Base-by-base conservation (phyloP, 2,329 filamentous ascomycete species). In the Pseudogymnoascus sp. region DNA sequence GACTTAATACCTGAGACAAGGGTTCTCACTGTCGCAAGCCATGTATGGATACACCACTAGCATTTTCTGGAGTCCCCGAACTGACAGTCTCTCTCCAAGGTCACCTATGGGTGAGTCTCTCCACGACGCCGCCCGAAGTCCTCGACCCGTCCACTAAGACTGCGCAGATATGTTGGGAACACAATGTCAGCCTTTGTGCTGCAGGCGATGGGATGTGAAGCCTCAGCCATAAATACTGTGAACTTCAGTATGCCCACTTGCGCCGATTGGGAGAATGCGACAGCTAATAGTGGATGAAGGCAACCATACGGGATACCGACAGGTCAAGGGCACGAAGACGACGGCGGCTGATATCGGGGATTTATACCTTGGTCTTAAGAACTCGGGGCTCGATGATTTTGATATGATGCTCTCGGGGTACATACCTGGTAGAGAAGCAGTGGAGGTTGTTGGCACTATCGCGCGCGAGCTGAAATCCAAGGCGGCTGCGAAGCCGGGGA, bases 381-480 rank as follows among this genome's bases (percentile, higher is more conserved):
- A 93, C 73, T 93, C 89, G 17, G 85, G 89, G 70, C 85, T 99
- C 27, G 90, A 92, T 67, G 85, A 91, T 74, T 97, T 97, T 74
- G 91, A 96, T 74, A 89, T 97, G 77, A 87, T 97, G 82, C 84
- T 99, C 58, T 95, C 92, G 0, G 95, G 94, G 33, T 99, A 99
- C 75, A 88, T 96, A 42, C 93, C 94, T 0, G 92, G 90, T 35
- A 92, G 92, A 0, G 86, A 89, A 6, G 89, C 88, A 0, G 90
- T 99, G 38, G 83, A 90, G 69, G 88, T 90, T 7, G 90, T 97
- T 1, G 94, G 93, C 7, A 80, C 81, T 62, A 96, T 99, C 67
- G 94, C 85, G 10, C 81, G 87, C 66, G 91, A 96, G 69, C 81
- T 97, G 64, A 89, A 88, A 72, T 78, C 82, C 61, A 88, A 86